Conservation (phyloP, 2,329 filamentous ascomycete species). For the Fusarium dimerum region DNA sequence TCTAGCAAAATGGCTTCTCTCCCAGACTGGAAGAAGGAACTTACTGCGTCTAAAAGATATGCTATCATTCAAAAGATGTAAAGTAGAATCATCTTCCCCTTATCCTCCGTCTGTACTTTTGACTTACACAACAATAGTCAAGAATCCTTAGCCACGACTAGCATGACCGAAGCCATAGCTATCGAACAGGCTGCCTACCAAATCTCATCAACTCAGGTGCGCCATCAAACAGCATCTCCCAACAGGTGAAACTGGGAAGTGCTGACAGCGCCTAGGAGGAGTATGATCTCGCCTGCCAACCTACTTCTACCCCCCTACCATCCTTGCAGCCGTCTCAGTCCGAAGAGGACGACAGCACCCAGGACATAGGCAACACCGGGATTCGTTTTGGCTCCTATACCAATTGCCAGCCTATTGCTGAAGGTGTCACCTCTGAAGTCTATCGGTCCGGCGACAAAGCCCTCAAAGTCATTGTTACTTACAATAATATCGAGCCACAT, state of each 20-base stretch:
- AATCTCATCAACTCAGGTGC: slow-evolving; percentile 58
- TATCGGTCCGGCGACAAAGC: slow-evolving; percentile 69
- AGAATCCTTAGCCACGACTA: slow-evolving; percentile 30
- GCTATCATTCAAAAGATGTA: slow-evolving; percentile 58
- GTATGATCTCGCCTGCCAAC: slow-evolving; percentile 50
- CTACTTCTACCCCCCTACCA: slow-evolving; percentile 13
- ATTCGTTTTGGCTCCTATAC: slow-evolving; percentile 55
- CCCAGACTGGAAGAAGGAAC: slow-evolving; percentile 49
- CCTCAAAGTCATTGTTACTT: slow-evolving; percentile 82
- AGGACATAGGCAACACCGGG: slow-evolving; percentile 27
- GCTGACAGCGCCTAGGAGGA: slow-evolving; percentile 52
- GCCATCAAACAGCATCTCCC: slow-evolving; percentile 24
- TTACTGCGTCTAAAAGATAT: slow-evolving; percentile 63
- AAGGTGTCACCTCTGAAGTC: slow-evolving; percentile 79
- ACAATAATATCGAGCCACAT: slow-evolving; percentile 75
- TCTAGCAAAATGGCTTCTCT: slow-evolving; percentile 16
- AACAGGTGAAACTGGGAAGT: slow-evolving; percentile 14
- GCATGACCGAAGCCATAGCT: slow-evolving; percentile 54
- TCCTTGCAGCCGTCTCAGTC: neutral
- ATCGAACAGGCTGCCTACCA: slow-evolving; percentile 67
- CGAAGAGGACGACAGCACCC: slow-evolving; percentile 1
- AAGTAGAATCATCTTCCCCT: slow-evolving; percentile 1
- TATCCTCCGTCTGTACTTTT: neutral
- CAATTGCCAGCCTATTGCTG: slow-evolving; percentile 56
- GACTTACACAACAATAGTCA: slow-evolving; percentile 25